Evolutionary conservation across 208 protist genomes (phyloP).

Genomic region (Herpetomonas samuelpessoai): DNA sequence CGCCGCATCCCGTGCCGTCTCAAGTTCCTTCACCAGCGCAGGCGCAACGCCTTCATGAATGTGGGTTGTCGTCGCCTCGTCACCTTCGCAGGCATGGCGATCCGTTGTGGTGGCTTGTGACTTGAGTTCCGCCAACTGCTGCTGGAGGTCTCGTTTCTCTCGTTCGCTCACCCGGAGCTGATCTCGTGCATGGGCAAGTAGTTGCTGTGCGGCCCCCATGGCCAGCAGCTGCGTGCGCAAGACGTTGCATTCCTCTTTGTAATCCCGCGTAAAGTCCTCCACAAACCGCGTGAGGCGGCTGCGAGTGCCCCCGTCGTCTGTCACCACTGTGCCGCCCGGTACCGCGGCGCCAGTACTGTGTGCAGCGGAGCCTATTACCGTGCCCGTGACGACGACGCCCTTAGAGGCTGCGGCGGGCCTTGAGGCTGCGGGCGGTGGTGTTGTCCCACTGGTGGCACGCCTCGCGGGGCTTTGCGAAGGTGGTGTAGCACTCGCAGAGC

Average conservation of each 20-base stretch:
- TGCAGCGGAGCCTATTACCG: background rate
- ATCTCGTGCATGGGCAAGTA: constrained; percentile 4
- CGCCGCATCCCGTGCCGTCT: background rate
- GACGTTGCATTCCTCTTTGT: constrained; percentile 25
- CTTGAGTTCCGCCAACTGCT: background rate
- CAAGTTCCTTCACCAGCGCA: background rate
- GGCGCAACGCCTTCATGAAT: constrained; percentile 1
- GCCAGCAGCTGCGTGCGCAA: constrained; percentile 15
- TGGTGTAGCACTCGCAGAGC: background rate
- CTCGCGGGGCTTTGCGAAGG: too few species aligned
- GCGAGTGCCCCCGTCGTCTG: constrained; percentile 2
- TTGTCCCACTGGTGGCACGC: too few species aligned
- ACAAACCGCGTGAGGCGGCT: constrained; percentile 13
- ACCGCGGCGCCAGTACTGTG: background rate
- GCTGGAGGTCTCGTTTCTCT: background rate
- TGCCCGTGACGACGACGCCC: background rate
- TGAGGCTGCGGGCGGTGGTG: background rate
- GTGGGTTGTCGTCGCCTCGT: background rate
- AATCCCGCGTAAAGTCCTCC: constrained; percentile 18
- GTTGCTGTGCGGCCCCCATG: constrained; percentile 7
- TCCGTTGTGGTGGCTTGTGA: background rate
- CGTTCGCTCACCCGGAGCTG: background rate
- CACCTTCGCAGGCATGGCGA: background rate
- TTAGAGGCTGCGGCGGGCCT: constrained; percentile 4
- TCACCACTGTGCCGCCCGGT: background rate